Evolutionary conservation across 345 rosid genomes (phyloP).

Genomic region (Orychophragmus violaceus): DNA sequence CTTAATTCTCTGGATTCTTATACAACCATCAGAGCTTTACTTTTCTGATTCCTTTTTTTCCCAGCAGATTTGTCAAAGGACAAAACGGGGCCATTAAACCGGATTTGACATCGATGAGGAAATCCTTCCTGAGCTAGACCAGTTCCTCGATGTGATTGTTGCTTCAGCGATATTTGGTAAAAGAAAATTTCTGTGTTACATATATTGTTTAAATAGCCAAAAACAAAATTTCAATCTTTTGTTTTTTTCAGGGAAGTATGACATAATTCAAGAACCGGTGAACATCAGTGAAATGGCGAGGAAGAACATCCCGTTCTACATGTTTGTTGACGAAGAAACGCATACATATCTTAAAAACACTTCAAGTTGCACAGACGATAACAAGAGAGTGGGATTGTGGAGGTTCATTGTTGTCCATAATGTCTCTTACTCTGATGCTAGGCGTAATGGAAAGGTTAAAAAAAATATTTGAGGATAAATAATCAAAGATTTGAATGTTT

Average conservation of each 20-base stretch:
- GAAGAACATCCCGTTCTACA: constrained; percentile 57
- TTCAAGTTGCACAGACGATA: constrained; percentile 40
- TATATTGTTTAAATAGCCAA: too few species aligned
- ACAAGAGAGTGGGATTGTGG: constrained; percentile 69
- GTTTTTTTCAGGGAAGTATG: too few species aligned
- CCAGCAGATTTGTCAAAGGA: constrained; percentile 63
- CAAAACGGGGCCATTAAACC: constrained; percentile 53
- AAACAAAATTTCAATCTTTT: too few species aligned
- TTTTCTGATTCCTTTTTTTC: background rate
- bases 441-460: constrained; percentile 91
- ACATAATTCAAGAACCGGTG: constrained; percentile 3
- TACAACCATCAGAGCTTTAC: background rate
- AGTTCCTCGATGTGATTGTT: constrained; percentile 65
- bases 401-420: constrained; percentile 63
- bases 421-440: constrained; percentile 66
- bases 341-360: constrained; percentile 58
- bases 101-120: constrained; percentile 90
- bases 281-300: too few species aligned
- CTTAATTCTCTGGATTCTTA: background rate
- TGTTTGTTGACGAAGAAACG: constrained; percentile 88
- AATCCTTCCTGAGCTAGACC: too few species aligned
- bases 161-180: constrained; percentile 88
- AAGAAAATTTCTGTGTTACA: too few species aligned
- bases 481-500: background rate
- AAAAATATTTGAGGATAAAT: background rate